Evolutionary conservation across 495 filamentous ascomycete species (phyloP), one percentile per base, ranked within the genome.

Genomic region (Aspergillus wentii): DNA sequence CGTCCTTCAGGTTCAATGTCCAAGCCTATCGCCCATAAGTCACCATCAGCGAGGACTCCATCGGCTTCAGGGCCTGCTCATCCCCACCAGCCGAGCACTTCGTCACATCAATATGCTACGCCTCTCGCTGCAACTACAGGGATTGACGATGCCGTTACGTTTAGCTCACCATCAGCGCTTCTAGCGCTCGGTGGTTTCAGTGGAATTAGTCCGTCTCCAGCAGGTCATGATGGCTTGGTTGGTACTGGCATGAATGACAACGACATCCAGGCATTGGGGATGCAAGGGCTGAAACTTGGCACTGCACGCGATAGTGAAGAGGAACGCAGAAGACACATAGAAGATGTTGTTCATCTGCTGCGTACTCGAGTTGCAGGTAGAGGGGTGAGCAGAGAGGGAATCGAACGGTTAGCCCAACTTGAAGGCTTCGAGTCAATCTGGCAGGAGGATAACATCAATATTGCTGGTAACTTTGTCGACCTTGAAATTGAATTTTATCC

Each of bases 341-440:
- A 63, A 7, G 61, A 66, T 8, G 66, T 75, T 5, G 63, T 69
- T 5, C 61, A 62, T 27, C 42, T 62, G 23, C 38, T 76, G 7
- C 55, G 57, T 13, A 50, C 59, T 9, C 69, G 69, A 8, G 69
- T 72, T 2, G 52, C 66, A 5, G 68, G 68, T 2, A 49, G 70
- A 33, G 67, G 66, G 14, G 85, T 98, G 21, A 85, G 86, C 34
- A 79, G 89, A 35, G 82, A 88, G 29, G 87, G 86, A 0, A 69
- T 97, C 27, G 86, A 91, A 59, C 72, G 86, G 28, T 49, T 94
- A 22, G 84, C 80, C 5, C 72, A 76, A 46, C 69, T 83, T 16
- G 74, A 84, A 39, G 87, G 80, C 14, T 75, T 96, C 20, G 87
- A 92, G 37, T 79, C 72, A 32, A 64, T 86, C 20, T 85, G 82